Evolutionary conservation across 2,329 filamentous ascomycete species (phyloP), one percentile per base, ranked within the genome.

Genomic region (Magnaporthiopsis rhizophila): DNA sequence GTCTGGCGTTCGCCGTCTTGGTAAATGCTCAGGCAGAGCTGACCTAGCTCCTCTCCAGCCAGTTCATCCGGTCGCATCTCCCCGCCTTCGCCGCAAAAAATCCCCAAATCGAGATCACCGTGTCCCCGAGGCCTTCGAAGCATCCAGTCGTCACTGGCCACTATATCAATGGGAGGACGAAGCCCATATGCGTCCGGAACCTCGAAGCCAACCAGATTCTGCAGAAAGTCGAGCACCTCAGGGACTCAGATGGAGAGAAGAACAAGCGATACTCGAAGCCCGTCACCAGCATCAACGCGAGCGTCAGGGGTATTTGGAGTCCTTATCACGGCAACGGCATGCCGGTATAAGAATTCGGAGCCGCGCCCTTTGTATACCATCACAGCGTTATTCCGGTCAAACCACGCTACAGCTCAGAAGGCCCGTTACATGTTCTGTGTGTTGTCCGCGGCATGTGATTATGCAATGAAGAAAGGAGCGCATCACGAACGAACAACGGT

Each of bases 111-210:
- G 93, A 98, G 79, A 91, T 99, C 78, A 87, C 86, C 72, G 87
- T 99, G 66, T 96, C 93, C 56, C 95, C 94, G 24, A 89, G 93
- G 69, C 94, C 93, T n/a, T 82, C 87, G 70, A 90, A 90, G 74
- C 94, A 98, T 77, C 95, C 95, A 53, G 86, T 97, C 67, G 86
- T 99, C 71, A 87, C 89, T 71, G 95, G 92, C 65, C 85, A 91
- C 77, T 99, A 96, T 79, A 91, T 98, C 81, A 98, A 97, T 76
- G 93, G 94, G 67, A 84, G 87, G 34, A 83, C 89, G 67, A 95
- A 95, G 76, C 85, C 91, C 12, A 86, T 98, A 63, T 97, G 93
- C 76, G 92, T 98, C 65, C 86, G 89, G 70, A 98, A 97, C 72
- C 77, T 97, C 73, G 87, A 92, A 70, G 86, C 87, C 36, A 85